Percentiles rank a stretch among this genome's conserved stretches.
These are phyloP conservation scores for Saturnispora gosingensis DNA, from an alignment of 805 yeast species.

Conservation along the genomic window DNA sequence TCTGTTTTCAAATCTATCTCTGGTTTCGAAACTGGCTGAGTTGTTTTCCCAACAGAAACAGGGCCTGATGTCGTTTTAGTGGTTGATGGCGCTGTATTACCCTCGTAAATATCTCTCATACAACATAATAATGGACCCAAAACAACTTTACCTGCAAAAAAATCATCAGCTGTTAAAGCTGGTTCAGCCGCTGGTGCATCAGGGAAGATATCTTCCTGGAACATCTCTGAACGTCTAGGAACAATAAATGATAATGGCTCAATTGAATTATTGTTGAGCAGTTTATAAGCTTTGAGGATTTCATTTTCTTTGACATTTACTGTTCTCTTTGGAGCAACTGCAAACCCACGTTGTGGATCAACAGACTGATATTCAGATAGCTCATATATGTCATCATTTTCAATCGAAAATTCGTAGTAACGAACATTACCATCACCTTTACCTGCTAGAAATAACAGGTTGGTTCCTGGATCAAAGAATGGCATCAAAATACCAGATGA, in stretches of 20 bases:
- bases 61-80: constrained; percentile 29
- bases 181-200: constrained; percentile 77
- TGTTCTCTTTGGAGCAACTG: constrained; percentile 74
- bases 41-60: constrained; percentile 4
- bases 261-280: constrained; percentile 73
- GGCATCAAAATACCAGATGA: constrained; percentile 94
- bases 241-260: constrained; percentile 92
- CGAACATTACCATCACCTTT: constrained; percentile 98
- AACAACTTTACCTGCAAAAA: constrained; percentile 69
- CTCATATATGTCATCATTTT: constrained; percentile 67
- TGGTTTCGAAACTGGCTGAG: constrained; percentile 1
- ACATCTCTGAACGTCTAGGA: constrained; percentile 88
- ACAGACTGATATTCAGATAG: constrained; percentile 83
- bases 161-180: constrained; percentile 71
- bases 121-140: constrained; percentile 74
- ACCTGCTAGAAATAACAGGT: constrained; percentile 83
- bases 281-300: constrained; percentile 71
- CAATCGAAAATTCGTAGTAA: constrained; percentile 68
- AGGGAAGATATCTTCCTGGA: constrained; percentile 89
- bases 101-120: constrained; percentile 75
- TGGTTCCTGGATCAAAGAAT: constrained; percentile 71
- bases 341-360: constrained; percentile 95
- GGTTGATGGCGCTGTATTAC: constrained; percentile 47
- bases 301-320: constrained; percentile 80
- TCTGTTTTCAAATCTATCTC: not conserved